phyloP scores from a whole-genome alignment of 1,284 basidiomycete genomes.

The Termitomyces sp. region DNA sequence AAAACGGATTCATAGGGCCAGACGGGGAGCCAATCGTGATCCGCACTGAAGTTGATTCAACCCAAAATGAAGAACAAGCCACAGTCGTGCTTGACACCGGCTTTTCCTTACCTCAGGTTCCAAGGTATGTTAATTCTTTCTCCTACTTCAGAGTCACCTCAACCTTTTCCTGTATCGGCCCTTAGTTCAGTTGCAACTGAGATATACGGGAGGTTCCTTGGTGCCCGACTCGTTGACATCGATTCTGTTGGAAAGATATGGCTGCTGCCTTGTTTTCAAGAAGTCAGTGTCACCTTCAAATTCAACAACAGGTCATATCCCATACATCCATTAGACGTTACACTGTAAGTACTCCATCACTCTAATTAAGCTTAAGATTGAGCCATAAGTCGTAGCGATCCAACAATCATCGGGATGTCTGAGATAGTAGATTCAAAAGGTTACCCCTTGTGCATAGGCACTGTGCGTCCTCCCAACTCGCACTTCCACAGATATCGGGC shows the following conservation, averaged over 20 bases:
- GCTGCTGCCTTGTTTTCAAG: constrained; percentile 52
- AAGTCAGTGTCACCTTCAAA: constrained; percentile 58
- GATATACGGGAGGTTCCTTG: constrained; percentile 49
- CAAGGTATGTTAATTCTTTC: constrained; percentile 33
- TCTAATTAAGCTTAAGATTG: background rate
- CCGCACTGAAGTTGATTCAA: constrained; percentile 37
- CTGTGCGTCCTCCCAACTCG: constrained; percentile 30
- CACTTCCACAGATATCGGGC: constrained; percentile 1
- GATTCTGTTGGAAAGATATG: constrained; percentile 43
- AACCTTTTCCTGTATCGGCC: background rate
- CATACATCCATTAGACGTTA: constrained; percentile 60
- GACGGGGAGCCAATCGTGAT: constrained; percentile 41
- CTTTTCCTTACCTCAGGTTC: constrained; percentile 62
- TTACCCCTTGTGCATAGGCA: constrained; percentile 38
- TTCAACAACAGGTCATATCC: constrained; percentile 49
- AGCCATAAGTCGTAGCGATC: constrained; percentile 18
- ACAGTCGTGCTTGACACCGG: constrained; percentile 65
- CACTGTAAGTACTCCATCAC: constrained; percentile 25
- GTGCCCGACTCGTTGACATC: constrained; percentile 44
- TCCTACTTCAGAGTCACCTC: background rate
- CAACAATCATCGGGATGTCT: constrained; percentile 26
- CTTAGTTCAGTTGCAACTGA: constrained; percentile 46
- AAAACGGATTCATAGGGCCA: constrained; percentile 45
- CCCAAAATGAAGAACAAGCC: constrained; percentile 37
- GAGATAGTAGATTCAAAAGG: constrained; percentile 29